Percentiles rank a stretch among this genome's conserved stretches.
Conservation (phyloP, 192 early-diverging fungal species). For the Backusella sp. region DNA sequence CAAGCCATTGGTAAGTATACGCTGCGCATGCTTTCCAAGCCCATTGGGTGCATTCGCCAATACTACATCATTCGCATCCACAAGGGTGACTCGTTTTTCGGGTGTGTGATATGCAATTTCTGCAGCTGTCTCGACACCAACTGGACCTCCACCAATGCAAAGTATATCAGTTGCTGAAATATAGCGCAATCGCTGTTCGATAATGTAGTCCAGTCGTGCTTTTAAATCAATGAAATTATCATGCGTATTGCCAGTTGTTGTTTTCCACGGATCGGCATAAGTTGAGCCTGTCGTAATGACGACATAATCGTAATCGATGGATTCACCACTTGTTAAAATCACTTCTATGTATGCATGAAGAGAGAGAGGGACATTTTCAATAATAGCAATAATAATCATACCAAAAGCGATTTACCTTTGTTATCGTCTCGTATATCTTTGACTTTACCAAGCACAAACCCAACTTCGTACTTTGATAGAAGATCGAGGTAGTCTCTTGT, state of each 20-base stretch:
- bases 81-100: neutral
- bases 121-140: constrained; percentile 10
- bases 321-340: neutral
- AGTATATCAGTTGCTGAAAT: neutral
- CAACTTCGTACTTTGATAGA: neutral
- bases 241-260: neutral
- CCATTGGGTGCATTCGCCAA: neutral
- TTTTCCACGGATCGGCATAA: constrained; percentile 17
- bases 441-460: constrained; percentile 8
- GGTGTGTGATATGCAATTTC: neutral
- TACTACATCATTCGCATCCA: neutral
- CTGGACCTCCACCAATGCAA: constrained; percentile 22
- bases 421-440: constrained; percentile 8
- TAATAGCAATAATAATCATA: neutral
- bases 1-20: neutral
- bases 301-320: constrained; percentile 1
- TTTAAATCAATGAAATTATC: neutral
- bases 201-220: neutral
- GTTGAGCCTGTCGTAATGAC: constrained; percentile 11
- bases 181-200: neutral
- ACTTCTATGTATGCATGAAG: neutral
- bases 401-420: constrained; percentile 7
- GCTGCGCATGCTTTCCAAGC: neutral
- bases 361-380: neutral
- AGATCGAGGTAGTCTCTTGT: neutral